Percentiles rank a stretch among this genome's conserved stretches.
Evolutionary conservation across 1,139 yeast genomes (phyloP).

Genomic region (Yamadazyma atmosphaerica): DNA sequence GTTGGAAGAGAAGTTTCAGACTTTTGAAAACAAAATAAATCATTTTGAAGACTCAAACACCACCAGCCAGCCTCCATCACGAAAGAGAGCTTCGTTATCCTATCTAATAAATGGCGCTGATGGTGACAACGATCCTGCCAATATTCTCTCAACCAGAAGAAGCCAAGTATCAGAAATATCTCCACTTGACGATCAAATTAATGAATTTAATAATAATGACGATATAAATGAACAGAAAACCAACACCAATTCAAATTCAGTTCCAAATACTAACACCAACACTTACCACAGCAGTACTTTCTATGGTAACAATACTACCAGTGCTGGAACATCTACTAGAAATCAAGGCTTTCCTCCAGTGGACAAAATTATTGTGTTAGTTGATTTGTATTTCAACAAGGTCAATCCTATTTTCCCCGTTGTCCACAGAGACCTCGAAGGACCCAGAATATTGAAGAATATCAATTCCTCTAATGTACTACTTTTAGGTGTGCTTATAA

Average conservation of each 20-base stretch:
- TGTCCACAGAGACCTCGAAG: conserved; percentile 12
- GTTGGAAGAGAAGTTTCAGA: conserved; percentile 12
- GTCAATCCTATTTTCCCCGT: conserved; percentile 19
- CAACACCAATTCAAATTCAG: background rate
- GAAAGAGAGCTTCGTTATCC: background rate
- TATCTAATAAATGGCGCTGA: background rate
- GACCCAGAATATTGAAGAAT: conserved; percentile 7
- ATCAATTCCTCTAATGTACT: conserved; percentile 9
- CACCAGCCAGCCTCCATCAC: background rate
- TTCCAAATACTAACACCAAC: background rate
- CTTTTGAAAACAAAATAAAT: background rate
- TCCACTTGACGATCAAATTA: conserved; percentile 1
- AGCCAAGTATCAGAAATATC: conserved; percentile 1
- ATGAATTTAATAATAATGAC: background rate
- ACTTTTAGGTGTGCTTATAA: conserved; percentile 13
- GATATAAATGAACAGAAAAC: background rate
- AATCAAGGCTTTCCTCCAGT: conserved; percentile 10
- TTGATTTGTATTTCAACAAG: conserved; percentile 15
- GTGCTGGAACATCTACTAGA: background rate
- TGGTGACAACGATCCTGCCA: background rate
- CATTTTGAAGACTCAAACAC: background rate
- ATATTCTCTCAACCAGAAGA: background rate
- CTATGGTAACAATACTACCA: background rate
- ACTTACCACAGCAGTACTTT: background rate
- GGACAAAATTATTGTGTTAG: conserved; percentile 12